Evolutionary conservation across 2,329 filamentous ascomycete species (phyloP), one percentile per base, ranked within the genome.

Genomic region (Alternaria sp.): DNA sequence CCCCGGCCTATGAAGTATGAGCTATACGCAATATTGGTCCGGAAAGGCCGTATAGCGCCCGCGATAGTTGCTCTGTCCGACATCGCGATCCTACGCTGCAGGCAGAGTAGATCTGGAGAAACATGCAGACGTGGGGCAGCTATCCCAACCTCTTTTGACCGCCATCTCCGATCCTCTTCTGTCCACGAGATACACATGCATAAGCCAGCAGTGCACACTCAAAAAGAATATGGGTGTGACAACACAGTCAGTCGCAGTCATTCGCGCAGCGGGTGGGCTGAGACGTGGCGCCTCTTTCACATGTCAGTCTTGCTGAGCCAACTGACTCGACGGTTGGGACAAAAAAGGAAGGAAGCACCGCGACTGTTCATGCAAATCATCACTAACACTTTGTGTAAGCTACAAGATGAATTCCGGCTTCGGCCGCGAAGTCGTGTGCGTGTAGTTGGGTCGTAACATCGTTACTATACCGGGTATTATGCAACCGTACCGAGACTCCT

Each of bases 111-210:
- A 57, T 58, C 54, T 50, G 48, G 54, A 60, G 54, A 52, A 12
- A 36, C 32, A 44, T 53, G 60, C 62, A 63, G 55, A 57, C 50
- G 67, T 67, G 65, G 61, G 61, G 60, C 57, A 28, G 38, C 51
- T 41, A 57, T 54, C 43, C 45, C 54, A 56, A 46, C 58, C 57
- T 41, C 25, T 46, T 59, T 44, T 43, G 56, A 50, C 43, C 44
- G 45, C 46, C 52, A 59, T 58, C 48, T 48, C 44, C 51, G 49
- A 51, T 41, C 50, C 50, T 59, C 44, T 57, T 28, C 41, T 30
- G 55, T 56, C 27, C 66, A 70, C 66, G 67, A 63, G 69, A 59
- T 50, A 27, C 60, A 57, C 49, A 43, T 63, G 64, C 69, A 65
- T 62, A 43, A 62, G 46, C 51, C 48, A 54, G 18, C 30, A 38